A percentile compares a stretch with the other conserved stretches of the same genome.
Conservation (phyloP, 306 rosid genomes). For the Prunus mongolica region DNA sequence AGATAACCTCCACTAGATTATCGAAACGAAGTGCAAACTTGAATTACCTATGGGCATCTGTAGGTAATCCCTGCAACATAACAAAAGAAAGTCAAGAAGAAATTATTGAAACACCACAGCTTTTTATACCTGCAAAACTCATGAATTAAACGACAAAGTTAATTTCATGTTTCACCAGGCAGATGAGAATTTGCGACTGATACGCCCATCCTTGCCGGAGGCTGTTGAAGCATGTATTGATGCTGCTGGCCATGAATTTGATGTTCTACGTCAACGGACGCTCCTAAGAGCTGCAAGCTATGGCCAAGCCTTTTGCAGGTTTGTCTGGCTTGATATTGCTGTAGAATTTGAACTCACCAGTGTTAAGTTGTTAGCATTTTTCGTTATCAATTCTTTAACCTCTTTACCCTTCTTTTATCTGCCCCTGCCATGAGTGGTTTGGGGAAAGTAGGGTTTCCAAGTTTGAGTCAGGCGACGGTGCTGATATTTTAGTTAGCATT, state of each 20-base stretch:
- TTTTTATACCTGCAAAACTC: not conserved
- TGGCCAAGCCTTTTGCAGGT: slow-evolving; percentile 99
- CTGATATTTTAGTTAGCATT: not conserved
- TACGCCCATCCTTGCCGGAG: slow-evolving; percentile 76
- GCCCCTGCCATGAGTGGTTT: not conserved
- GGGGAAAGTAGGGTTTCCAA: not conserved
- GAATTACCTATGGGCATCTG: not conserved
- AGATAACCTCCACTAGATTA: not conserved
- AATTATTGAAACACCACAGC: not conserved
- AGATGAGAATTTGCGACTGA: slow-evolving; percentile 95
- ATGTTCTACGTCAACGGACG: slow-evolving; percentile 67
- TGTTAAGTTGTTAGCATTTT: not conserved
- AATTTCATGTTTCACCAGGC: slow-evolving; percentile 57
- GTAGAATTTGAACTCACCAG: not conserved
- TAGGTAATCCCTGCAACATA: not conserved
- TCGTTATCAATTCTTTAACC: not conserved
- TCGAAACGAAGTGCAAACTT: not conserved
- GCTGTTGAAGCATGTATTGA: slow-evolving; percentile 97
- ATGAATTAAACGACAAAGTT: not conserved
- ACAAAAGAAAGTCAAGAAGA: not conserved
- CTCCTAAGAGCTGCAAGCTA: slow-evolving; percentile 96
- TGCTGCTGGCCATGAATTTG: slow-evolving; percentile 97
- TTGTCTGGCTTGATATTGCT: slow-evolving; percentile 27
- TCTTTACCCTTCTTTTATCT: not conserved
- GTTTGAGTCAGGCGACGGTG: not conserved